Conservation (phyloP, 2,329 filamentous ascomycete species). For the Lachnellula willkommii region DNA sequence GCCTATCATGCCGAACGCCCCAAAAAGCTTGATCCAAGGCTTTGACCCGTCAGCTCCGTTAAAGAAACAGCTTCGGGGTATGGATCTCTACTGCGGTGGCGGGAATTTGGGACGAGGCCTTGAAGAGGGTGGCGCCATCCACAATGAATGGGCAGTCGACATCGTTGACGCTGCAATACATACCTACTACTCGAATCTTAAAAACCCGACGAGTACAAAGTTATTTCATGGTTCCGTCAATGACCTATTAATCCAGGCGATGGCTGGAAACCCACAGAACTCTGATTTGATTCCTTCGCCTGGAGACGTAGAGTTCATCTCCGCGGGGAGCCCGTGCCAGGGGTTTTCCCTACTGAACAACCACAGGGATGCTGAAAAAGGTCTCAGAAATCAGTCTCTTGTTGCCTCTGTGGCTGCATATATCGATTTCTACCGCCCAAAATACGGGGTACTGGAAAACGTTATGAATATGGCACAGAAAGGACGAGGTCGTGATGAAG, state of each 20-base stretch:
- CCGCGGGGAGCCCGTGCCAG: slow-evolving; percentile 71
- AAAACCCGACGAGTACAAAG: slow-evolving; percentile 36
- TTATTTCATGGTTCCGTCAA: slow-evolving; percentile 70
- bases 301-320: slow-evolving; percentile 63
- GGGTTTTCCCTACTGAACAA: slow-evolving; percentile 65
- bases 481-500: slow-evolving; percentile 44
- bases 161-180: slow-evolving; percentile 59
- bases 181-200: slow-evolving; percentile 65
- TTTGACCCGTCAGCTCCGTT: slow-evolving; percentile 40
- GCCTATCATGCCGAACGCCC: slow-evolving; percentile 34
- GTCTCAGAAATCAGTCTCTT: slow-evolving; percentile 68
- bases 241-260: slow-evolving; percentile 52
- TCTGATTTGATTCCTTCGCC: slow-evolving; percentile 46
- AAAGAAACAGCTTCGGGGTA: slow-evolving; percentile 45
- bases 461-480: slow-evolving; percentile 57
- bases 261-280: slow-evolving; percentile 43
- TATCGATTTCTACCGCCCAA: slow-evolving; percentile 68
- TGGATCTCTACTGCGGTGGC: slow-evolving; percentile 74
- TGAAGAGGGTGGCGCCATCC: slow-evolving; percentile 62
- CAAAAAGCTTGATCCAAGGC: slow-evolving; percentile 46
- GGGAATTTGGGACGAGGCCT: slow-evolving; percentile 73
- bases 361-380: slow-evolving; percentile 47
- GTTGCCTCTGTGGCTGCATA: slow-evolving; percentile 71
- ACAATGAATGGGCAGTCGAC: slow-evolving; percentile 66
- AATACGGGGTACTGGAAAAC: slow-evolving; percentile 75